These are phyloP conservation scores for Plasmopara viticola DNA, from an alignment of 352 stramenopile genomes.

Conservation along the genomic window DNA sequence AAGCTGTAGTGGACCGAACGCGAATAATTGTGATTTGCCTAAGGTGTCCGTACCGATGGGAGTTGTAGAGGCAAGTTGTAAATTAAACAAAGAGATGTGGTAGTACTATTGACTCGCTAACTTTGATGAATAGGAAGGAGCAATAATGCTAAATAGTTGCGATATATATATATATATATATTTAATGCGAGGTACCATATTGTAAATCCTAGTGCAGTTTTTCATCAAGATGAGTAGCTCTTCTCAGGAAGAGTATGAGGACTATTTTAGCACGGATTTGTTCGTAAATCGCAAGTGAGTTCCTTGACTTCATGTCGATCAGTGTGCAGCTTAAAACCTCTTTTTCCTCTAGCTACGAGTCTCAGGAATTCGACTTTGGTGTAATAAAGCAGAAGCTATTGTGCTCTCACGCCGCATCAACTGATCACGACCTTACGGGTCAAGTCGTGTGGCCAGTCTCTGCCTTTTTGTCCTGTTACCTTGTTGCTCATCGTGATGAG, in stretches of 20 bases:
- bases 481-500: constrained; percentile 25
- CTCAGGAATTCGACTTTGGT: constrained; percentile 48
- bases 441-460: constrained; percentile 77
- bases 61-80: constrained; percentile 9
- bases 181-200: no score
- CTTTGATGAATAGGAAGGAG: no score
- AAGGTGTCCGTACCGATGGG: constrained; percentile 70
- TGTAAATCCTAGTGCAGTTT: no score
- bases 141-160: no score
- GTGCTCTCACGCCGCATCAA: constrained; percentile 48
- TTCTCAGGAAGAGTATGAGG: constrained; percentile 28
- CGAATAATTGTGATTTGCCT: constrained; percentile 79
- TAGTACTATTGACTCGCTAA: no score
- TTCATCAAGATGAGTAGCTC: no score
- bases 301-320: no score
- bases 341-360: constrained; percentile 27
- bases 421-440: constrained; percentile 69
- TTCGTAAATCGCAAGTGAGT: constrained; percentile 58
- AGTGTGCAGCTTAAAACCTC: not conserved
- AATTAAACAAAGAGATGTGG: no score
- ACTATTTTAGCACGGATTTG: constrained; percentile 48
- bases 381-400: constrained; percentile 37
- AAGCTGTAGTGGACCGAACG: constrained; percentile 77
- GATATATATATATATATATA: no score
- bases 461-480: constrained; percentile 47